Evolutionary conservation across 805 yeast species (phyloP), one percentile per base, ranked within the genome.

Genomic region (Priceomyces melissophilus): DNA sequence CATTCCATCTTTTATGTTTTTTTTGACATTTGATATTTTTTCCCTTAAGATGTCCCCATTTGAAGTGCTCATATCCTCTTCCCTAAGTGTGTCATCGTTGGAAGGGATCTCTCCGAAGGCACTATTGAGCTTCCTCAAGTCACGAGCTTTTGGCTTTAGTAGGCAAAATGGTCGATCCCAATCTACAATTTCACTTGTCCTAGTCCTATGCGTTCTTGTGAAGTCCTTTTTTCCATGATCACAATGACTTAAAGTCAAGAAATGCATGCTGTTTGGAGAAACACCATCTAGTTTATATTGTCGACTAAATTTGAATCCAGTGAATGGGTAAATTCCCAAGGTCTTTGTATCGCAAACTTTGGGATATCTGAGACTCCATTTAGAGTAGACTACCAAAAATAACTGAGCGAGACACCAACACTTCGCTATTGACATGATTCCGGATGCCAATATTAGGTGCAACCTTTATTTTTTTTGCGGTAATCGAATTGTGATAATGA

Each of bases 291-390:
- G 53, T 15, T 70, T 64, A 43, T 72, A 74, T 14, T 74, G 70
- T 38, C 82, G 64, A 37, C 73, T 72, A 2, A 81, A 59, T 41
- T 75, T 74, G 49, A 79, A 76, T 0, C 88, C 88, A 0, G 81
- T 67, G 48, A 72, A 82, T 1, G 75, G 70, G 10, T 60, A 38
- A 5, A 47, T 7, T n/a, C 42, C 45, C 13, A n/a, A 28, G 15
- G 54, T 53, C n/a, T 44, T 20, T 11, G 68, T 60, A 41, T 67
- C 65, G 50, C 78, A 72, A 2, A 53, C 48, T 40, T 50, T 63
- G 43, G 57, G 63, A 36, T 52, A 60, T 39, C 43, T 50, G 20
- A 50, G 46, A 20, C 54, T 47, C 62, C 61, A 57, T 25, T 58
- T 43, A 27, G 33, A 40, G 1, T 9, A 10, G 11, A 27, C 27